Percentiles rank a stretch among this genome's conserved stretches.
These are phyloP conservation scores for Pestalotiopsis sp. DNA, from an alignment of 2,329 filamentous ascomycete genomes.

Conservation along the genomic window DNA sequence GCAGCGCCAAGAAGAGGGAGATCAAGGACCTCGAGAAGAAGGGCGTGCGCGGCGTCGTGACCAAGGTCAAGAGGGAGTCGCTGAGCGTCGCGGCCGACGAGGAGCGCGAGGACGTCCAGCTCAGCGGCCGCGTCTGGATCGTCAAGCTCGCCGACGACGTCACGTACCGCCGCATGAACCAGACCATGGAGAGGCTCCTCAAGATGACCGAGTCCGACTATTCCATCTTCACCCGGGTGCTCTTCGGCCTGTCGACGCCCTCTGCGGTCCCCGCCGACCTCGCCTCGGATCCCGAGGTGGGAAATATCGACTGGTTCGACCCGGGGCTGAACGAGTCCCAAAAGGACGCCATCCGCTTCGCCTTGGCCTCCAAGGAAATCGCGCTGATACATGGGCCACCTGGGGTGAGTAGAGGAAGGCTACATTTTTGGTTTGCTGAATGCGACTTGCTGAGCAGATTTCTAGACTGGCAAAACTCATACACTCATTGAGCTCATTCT, in stretches of 20 bases:
- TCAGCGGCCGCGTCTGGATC: conserved; percentile 59
- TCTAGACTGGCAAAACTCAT: conserved; percentile 89
- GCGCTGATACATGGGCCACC: conserved; percentile 94
- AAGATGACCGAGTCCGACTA: conserved; percentile 62
- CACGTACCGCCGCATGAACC: conserved; percentile 67
- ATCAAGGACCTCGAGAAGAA: conserved; percentile 70
- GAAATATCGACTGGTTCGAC: conserved; percentile 62
- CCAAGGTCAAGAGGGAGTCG: conserved; percentile 58
- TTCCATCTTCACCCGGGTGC: conserved; percentile 61
- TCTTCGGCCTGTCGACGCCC: conserved; percentile 62
- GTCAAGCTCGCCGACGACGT: conserved; percentile 72
- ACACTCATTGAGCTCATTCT: conserved; percentile 93
- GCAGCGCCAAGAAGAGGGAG: conserved; percentile 72
- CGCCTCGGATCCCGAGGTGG: conserved; percentile 41
- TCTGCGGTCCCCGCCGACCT: conserved; percentile 48
- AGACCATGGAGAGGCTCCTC: conserved; percentile 61
- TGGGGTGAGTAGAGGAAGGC: conserved; percentile 53
- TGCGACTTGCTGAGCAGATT: neutral
- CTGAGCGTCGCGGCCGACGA: conserved; percentile 73
- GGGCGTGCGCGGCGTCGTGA: conserved; percentile 72
- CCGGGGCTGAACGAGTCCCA: conserved; percentile 66
- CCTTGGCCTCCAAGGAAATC: conserved; percentile 78
- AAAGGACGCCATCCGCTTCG: conserved; percentile 76
- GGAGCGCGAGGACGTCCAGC: conserved; percentile 52
- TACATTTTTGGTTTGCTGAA: neutral